Conservation (phyloP, 2,329 filamentous ascomycete genomes). For the Nemania sp. region DNA sequence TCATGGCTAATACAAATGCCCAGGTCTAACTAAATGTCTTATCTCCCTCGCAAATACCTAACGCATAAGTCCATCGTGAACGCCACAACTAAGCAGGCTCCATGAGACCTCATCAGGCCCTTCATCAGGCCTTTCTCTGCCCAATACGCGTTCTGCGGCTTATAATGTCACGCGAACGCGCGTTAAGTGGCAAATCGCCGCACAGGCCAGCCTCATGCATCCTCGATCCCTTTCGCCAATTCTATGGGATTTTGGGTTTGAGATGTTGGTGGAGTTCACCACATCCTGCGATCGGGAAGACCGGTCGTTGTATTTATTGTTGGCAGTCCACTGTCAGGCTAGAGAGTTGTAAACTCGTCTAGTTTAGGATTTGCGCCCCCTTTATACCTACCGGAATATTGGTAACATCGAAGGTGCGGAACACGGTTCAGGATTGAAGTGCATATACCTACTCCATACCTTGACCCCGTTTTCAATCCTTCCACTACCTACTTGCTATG, state of each 20-base stretch:
- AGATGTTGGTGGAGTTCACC: conserved; percentile 5
- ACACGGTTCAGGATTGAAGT: too few relatives aligned
- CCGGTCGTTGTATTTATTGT: conserved; percentile 20
- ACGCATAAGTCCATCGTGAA: conserved; percentile 1
- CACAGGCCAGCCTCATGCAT: conserved; percentile 4
- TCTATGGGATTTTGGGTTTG: neutral
- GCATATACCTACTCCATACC: too few relatives aligned
- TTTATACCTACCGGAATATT: neutral
- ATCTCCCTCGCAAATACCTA: neutral
- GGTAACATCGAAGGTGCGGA: too few relatives aligned
- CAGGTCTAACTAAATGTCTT: neutral
- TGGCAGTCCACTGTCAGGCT: conserved; percentile 5
- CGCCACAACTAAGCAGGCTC: conserved; percentile 5
- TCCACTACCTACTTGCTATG: too few relatives aligned
- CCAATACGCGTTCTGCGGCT: neutral
- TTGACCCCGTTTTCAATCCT: conserved; percentile 13
- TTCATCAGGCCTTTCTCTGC: too few relatives aligned
- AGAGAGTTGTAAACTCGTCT: neutral
- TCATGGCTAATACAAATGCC: too few relatives aligned
- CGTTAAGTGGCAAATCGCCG: conserved; percentile 11
- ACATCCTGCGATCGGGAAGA: conserved; percentile 19
- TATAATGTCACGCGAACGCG: conserved; percentile 3
- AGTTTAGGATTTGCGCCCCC: conserved; percentile 11
- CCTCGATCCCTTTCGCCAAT: neutral
- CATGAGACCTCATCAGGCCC: conserved; percentile 13